phyloP scores from a whole-genome alignment of 2,329 filamentous ascomycete genomes.

The Colletotrichum navitas region DNA sequence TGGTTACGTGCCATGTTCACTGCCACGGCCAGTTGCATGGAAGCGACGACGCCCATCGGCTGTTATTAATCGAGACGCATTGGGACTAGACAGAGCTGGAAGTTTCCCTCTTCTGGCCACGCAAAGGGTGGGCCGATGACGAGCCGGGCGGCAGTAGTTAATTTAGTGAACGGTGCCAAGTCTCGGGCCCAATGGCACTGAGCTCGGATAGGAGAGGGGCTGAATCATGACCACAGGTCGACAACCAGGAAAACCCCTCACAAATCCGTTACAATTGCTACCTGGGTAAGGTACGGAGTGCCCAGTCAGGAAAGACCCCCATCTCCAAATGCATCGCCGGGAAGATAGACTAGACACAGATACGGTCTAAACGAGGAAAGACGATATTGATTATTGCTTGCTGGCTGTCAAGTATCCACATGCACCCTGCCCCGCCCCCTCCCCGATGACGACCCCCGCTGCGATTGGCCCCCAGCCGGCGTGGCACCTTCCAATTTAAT shows the following conservation, averaged over 20 bases:
- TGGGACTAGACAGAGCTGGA: constrained; percentile 13
- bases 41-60: too few relatives aligned
- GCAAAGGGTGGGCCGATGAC: constrained; percentile 10
- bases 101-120: constrained; percentile 15
- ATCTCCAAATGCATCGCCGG: background rate
- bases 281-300: too few relatives aligned
- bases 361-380: constrained; percentile 1
- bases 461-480: constrained; percentile 17
- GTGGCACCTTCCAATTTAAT: constrained; percentile 22
- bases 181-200: constrained; percentile 16
- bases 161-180: constrained; percentile 20
- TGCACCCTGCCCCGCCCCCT: background rate
- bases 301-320: background rate
- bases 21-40: too few relatives aligned
- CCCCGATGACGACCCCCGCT: background rate
- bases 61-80: too few relatives aligned
- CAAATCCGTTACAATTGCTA: too few relatives aligned
- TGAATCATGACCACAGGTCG: constrained; percentile 3
- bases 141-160: constrained; percentile 7
- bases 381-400: background rate
- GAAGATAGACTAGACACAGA: background rate
- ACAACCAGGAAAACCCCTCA: too few relatives aligned
- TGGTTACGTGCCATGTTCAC: too few relatives aligned
- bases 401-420: background rate
- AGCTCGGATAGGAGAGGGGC: constrained; percentile 2